Evolutionary conservation across 805 yeast genomes (phyloP).

Genomic region (Citeromyces matritensis): DNA sequence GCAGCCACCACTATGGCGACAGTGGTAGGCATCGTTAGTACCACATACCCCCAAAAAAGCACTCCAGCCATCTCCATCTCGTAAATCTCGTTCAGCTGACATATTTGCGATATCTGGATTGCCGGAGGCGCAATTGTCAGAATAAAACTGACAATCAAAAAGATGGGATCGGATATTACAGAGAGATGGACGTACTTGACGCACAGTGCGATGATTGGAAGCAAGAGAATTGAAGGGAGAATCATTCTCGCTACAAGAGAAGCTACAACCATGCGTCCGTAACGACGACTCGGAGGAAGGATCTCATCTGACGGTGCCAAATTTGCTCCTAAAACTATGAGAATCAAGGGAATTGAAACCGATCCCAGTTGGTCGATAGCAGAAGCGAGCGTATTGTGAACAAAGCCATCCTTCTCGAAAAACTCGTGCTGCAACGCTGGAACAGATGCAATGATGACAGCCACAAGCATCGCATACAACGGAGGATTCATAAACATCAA

Average conservation of each 20-base stretch:
- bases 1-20: conserved; percentile 58
- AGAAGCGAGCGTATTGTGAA: conserved; percentile 49
- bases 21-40: conserved; percentile 63
- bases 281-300: conserved; percentile 51
- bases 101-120: conserved; percentile 68
- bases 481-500: conserved; percentile 62
- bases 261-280: conserved; percentile 48
- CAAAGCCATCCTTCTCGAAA: conserved; percentile 42
- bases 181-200: conserved; percentile 53
- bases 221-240: conserved; percentile 49
- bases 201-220: conserved; percentile 50
- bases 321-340: conserved; percentile 69
- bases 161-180: conserved; percentile 70
- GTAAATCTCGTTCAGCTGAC: conserved; percentile 59
- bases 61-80: conserved; percentile 78
- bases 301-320: conserved; percentile 53
- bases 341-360: conserved; percentile 64
- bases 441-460: conserved; percentile 56
- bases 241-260: conserved; percentile 69
- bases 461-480: conserved; percentile 56
- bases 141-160: conserved; percentile 60
- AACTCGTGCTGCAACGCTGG: conserved; percentile 41
- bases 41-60: conserved; percentile 69
- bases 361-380: conserved; percentile 55
- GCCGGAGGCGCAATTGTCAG: conserved; percentile 76